Base-by-base conservation (phyloP, 257 asterid genomes). In the Catharanthus roseus region DNA sequence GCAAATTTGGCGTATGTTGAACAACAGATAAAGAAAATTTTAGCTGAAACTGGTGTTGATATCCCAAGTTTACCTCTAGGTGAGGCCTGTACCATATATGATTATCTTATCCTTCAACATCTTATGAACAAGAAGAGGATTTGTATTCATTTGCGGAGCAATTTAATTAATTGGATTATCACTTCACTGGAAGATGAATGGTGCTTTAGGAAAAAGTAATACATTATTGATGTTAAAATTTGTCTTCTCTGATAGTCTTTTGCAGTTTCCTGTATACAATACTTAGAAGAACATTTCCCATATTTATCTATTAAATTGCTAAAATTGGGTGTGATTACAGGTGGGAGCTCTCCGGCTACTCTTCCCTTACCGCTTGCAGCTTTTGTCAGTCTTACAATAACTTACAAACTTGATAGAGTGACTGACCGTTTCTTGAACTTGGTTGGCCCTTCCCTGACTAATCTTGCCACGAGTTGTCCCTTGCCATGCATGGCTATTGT, bases 401-500 rank as follows among this genome's bases (percentile, higher is more conserved):
- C 97, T 0, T 95, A 83, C 75, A 95, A 95, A 77, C 96, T 89
- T 9, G 97, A 87, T 73, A 79, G 69, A 83, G 85, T 65, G 10
- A 76, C 86, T 23, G 96, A 84, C 68, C 93, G 93, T 65, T 79
- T 69, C 70, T 84, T 95, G 57, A 81, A 81, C 83, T 64, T 95
- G 77, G 71, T 91, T 0, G 95, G 91, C 18, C 96, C 95, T 2
- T 85, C 96, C 77, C 72, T 95, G 82, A 82, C 68, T 70, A 77
- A 86, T 80, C 91, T 95, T 61, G 89, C 93, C 70, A 79, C 89
- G 18, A 78, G 95, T 77, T 95, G 96, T 78, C 99, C 99, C 11
- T 95, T 98, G 99, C 99, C 99, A 66, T 86, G 98, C 79, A 91
- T 95, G 99, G 86, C 96, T 44, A 80, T 95, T 72, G 80, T 85